Conservation (phyloP, 495 filamentous ascomycete species). For the Hypoxylon fragiforme region DNA sequence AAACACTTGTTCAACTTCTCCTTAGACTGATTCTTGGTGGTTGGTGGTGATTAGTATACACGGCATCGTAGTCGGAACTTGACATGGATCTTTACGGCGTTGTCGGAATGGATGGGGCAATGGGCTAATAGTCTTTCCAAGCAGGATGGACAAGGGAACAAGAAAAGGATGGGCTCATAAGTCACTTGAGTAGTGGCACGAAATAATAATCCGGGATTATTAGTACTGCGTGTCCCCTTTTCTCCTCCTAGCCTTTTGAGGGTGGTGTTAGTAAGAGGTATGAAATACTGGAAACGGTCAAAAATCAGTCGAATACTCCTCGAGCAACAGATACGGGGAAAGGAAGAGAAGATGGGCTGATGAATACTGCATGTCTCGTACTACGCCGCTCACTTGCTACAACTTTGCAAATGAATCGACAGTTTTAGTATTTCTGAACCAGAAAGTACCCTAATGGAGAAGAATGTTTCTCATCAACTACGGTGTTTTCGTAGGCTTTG, state of each 20-base stretch:
- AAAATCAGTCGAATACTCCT: no score
- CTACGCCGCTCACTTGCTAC: not conserved
- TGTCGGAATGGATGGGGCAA: slow-evolving; percentile 17
- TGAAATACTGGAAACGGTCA: no score
- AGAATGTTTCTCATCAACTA: not conserved
- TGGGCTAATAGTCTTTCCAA: no score
- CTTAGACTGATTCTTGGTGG: slow-evolving; percentile 9
- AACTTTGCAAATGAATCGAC: not conserved
- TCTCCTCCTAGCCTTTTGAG: no score
- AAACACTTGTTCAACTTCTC: not conserved
- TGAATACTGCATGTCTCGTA: not conserved
- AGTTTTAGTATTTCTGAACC: not conserved
- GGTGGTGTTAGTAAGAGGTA: no score
- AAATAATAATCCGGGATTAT: no score
- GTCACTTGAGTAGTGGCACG: no score
- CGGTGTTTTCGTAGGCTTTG: no score
- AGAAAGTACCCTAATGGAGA: not conserved
- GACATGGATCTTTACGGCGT: slow-evolving; percentile 21
- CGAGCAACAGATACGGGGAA: not conserved
- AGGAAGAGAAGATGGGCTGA: not conserved
- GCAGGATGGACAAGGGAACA: slow-evolving; percentile 5
- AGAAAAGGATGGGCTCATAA: not conserved
- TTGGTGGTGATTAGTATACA: slow-evolving; percentile 16
- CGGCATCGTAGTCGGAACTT: slow-evolving; percentile 7
- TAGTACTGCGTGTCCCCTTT: no score